These are phyloP conservation scores for Rhipidocladum racemiflorum DNA, from an alignment of 176 grass and related monocot genomes.

Conservation along the genomic window DNA sequence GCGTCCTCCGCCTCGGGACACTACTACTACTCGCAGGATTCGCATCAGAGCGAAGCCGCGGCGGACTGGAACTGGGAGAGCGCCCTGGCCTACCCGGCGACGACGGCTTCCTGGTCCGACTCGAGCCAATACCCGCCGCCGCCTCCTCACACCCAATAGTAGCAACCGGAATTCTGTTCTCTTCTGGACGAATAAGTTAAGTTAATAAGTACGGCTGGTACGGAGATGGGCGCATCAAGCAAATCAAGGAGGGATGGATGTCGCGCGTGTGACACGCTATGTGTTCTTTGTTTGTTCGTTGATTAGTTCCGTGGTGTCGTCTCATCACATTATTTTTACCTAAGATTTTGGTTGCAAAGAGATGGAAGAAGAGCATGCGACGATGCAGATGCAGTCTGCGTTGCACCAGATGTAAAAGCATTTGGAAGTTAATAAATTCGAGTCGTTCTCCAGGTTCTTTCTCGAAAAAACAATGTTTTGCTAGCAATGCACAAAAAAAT, in stretches of 20 bases:
- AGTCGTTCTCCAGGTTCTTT: neutral
- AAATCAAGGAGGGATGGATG: neutral
- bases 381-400: neutral
- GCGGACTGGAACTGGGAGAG: slow-evolving; percentile 46
- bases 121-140: slow-evolving; percentile 39
- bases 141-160: slow-evolving; percentile 32
- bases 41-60: slow-evolving; percentile 24
- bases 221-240: neutral
- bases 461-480: neutral
- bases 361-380: neutral
- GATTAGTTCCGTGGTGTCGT: slow-evolving; percentile 23
- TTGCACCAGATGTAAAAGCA: neutral
- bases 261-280: slow-evolving; percentile 14
- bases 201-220: slow-evolving; percentile 4
- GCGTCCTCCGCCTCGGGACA: slow-evolving; percentile 33
- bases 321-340: neutral
- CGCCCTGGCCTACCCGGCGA: slow-evolving; percentile 17
- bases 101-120: slow-evolving; percentile 28
- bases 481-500: neutral
- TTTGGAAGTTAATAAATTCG: neutral
- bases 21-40: slow-evolving; percentile 38
- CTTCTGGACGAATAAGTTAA: slow-evolving; percentile 27
- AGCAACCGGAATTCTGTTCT: neutral
- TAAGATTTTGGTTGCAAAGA: neutral
- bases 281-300: slow-evolving; percentile 29